Evolutionary conservation across 176 grass and related monocot species (phyloP).

Genomic region (Metroxylon sagu): DNA sequence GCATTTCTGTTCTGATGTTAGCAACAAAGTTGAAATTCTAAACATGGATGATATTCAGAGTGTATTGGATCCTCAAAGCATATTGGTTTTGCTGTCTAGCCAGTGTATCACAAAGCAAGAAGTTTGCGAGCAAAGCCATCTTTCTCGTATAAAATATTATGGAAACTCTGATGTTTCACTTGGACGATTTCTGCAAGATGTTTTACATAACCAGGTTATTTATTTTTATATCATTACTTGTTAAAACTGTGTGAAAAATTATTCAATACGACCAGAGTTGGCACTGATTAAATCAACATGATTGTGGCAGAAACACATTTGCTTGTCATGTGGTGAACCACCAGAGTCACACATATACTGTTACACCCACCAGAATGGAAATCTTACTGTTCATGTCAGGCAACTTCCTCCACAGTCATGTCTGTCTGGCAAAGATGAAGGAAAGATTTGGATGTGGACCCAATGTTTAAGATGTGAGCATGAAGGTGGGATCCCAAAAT

Average conservation of each 20-base stretch:
- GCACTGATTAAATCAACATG: constrained; percentile 13
- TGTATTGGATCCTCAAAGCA: constrained; percentile 58
- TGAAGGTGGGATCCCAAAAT: constrained; percentile 39
- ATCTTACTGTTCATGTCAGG: constrained; percentile 60
- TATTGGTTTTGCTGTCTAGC: constrained; percentile 70
- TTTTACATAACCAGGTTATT: constrained; percentile 56
- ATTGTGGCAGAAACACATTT: constrained; percentile 50
- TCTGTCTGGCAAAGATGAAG: constrained; percentile 55
- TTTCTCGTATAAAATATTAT: constrained; percentile 77
- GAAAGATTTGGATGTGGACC: constrained; percentile 98
- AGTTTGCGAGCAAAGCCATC: constrained; percentile 51
- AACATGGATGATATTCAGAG: constrained; percentile 3
- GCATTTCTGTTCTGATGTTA: not conserved
- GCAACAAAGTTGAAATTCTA: not conserved
- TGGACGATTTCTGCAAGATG: constrained; percentile 61
- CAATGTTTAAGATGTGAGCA: constrained; percentile 68
- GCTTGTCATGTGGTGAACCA: constrained; percentile 74
- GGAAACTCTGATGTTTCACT: constrained; percentile 68
- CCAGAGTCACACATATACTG: constrained; percentile 65
- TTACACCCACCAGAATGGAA: constrained; percentile 76
- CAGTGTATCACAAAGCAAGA: constrained; percentile 59
- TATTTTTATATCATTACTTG: not conserved
- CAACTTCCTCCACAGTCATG: constrained; percentile 25
- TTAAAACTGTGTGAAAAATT: too few relatives aligned
- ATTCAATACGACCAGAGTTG: not conserved